Percentiles rank a stretch among this genome's conserved stretches.
Conservation (phyloP, 148 eudicot genomes). For the Pouteria glomerata region DNA sequence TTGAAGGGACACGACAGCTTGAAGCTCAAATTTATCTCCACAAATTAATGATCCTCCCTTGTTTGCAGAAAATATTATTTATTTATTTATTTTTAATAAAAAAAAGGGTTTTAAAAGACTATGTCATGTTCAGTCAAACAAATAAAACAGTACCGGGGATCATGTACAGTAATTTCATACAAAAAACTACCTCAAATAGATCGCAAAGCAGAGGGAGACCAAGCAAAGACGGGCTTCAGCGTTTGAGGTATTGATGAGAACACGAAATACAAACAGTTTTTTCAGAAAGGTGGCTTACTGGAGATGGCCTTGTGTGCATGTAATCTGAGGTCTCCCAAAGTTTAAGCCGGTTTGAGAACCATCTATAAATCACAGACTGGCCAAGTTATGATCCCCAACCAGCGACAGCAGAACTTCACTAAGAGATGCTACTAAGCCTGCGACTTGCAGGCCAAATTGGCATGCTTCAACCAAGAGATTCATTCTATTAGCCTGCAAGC, state of each 20-base stretch:
- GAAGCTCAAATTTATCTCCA: neutral
- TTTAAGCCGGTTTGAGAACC: neutral
- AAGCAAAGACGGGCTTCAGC: neutral
- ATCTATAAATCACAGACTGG: neutral
- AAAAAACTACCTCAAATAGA: constrained; percentile 13
- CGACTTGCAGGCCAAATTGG: constrained; percentile 25
- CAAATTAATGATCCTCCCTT: neutral
- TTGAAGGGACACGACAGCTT: no score
- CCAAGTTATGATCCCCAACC: neutral
- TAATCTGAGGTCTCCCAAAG: neutral
- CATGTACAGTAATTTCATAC: constrained; percentile 17
- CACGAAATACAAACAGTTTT: constrained; percentile 3
- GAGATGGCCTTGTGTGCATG: neutral
- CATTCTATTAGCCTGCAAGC: no score
- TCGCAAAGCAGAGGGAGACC: constrained; percentile 1
- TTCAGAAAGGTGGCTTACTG: neutral
- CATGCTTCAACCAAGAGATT: no score
- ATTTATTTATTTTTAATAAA: neutral
- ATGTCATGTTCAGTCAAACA: constrained; percentile 8
- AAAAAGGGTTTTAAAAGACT: neutral
- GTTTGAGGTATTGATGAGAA: neutral
- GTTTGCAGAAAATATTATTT: neutral
- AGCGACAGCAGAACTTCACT: neutral
- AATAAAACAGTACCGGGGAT: constrained; percentile 1
- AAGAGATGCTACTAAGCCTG: neutral